Evolutionary conservation across 495 filamentous ascomycete species (phyloP).

Genomic region (Ramalina peruviana): DNA sequence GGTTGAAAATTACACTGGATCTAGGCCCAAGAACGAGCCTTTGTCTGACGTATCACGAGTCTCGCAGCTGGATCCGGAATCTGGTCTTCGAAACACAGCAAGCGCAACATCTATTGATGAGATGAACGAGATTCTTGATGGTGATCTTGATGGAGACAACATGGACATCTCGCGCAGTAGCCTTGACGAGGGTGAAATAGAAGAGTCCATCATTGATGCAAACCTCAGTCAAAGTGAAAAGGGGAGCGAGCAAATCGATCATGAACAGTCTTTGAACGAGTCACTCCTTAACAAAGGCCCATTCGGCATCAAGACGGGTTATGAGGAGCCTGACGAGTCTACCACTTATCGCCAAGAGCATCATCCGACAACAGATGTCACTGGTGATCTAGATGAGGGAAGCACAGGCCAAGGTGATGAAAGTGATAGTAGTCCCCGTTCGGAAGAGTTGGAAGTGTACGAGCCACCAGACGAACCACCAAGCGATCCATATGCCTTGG

Average conservation of each 20-base stretch:
- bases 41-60: neutral
- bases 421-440: too few species aligned
- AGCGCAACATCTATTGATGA: neutral
- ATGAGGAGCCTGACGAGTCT: neutral
- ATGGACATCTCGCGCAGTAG: conserved; percentile 17
- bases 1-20: neutral
- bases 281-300: too few species aligned
- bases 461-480: conserved; percentile 4
- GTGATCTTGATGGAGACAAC: conserved; percentile 11
- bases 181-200: conserved; percentile 11
- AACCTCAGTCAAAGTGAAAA: too few species aligned
- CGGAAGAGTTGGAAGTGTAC: conserved; percentile 1
- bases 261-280: too few species aligned
- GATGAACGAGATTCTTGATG: neutral
- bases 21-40: neutral
- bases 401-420: too few species aligned
- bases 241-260: too few species aligned
- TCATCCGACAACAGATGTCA: neutral
- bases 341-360: neutral
- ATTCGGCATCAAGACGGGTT: too few species aligned
- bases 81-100: neutral
- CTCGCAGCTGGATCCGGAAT: neutral
- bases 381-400: neutral
- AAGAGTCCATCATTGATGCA: neutral
- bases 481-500: neutral